Evolutionary conservation across 208 protist species (phyloP), one percentile per base, ranked within the genome.

Genomic region (Leishmania gerbilli): DNA sequence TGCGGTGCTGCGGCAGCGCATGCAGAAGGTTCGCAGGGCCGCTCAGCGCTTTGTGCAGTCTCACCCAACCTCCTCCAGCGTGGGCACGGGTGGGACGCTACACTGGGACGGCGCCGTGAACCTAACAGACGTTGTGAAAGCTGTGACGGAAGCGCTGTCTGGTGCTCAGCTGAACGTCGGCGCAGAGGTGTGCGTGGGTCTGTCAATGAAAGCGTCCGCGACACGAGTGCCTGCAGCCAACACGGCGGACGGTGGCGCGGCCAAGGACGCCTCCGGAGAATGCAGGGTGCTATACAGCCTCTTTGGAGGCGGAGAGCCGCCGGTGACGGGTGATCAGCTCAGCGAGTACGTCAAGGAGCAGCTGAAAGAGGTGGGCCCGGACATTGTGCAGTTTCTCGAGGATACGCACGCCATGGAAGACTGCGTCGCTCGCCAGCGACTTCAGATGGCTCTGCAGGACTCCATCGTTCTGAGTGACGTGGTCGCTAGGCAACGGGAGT

Each of bases 311-410:
- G 91, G 89, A 1, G 94, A 96, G 58, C 65, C 87, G 19, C 84
- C 94, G 11, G 88, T 96, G 3, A 92, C 90, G 17, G 91, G 92
- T 15, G 83, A 88, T 68, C 94, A 97, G 83, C 60, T 97, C 37
- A 84, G 89, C 27, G 89, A 91, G 77, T 95, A 95, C 84, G 47
- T 96, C 27, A 84, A 85, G 45, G 89, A 96, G 77, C 94, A 96
- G 78, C 60, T 95, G 31, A 80, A 82, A 62, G 80, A 81, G 45
- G 67, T 75, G 19, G 79, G 74, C 40, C 74, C 87, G 0, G 85
- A 87, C 58, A 79, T 88, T 53, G 74, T 97, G 53, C 82, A 86
- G 42, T 90, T 90, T 56, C 49, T 97, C 3, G 89, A 95, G 80
- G 91, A 97, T 83, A 94, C 90, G 9, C 94, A 97, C 78, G 79